Evolutionary conservation across 1,284 basidiomycete species (phyloP), one percentile per base, ranked within the genome.

Genomic region (Ustilago shanxiensis): DNA sequence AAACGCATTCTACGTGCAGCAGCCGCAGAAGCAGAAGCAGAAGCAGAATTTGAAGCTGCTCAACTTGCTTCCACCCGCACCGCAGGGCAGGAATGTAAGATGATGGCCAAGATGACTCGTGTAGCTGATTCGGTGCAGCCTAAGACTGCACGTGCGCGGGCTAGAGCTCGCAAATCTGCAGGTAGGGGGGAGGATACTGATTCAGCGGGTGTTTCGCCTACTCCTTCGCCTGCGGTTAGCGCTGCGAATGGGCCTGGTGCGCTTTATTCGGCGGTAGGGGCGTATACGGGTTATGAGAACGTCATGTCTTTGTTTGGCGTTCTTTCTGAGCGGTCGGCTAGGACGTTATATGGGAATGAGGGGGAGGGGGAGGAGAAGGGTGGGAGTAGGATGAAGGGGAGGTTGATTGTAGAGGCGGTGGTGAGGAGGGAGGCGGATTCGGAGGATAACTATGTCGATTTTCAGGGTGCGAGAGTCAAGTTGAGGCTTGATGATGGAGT

Each of bases 31-130:
- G 73, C n/a, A n/a, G n/a, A n/a, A n/a, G n/a, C 66, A 5, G 55
- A 60, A 18, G 31, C 29, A 7, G 55, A 65, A 50, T 49, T 53
- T 6, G 57, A 41, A 5, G 63, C 61, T 26, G 50, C 49, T 8
- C 63, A 62, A 39, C 55, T 39, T 16, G 18, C 37, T 3, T 14
- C 9, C 0, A 51, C 51, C 20, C 60, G 63, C 24, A 66, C 61
- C n/a, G 57, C 68, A 37, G 58, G 57, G 10, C 56, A 70, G 24
- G 69, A 61, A 20, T 58, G 66, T 39, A 63, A 44, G 31, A 64
- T 69, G 60, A 72, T 69, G 73, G 68, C 69, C 45, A 77, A 77
- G 55, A 77, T 77, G 74, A 69, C 66, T 22, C 66, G 66, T 10
- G 69, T 77, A 5, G 74, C 74, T 11, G 74, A 77, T 24, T 56